These are phyloP conservation scores for Sarcodon sp. DNA, from an alignment of 768 basidiomycete species.

Conservation along the genomic window DNA sequence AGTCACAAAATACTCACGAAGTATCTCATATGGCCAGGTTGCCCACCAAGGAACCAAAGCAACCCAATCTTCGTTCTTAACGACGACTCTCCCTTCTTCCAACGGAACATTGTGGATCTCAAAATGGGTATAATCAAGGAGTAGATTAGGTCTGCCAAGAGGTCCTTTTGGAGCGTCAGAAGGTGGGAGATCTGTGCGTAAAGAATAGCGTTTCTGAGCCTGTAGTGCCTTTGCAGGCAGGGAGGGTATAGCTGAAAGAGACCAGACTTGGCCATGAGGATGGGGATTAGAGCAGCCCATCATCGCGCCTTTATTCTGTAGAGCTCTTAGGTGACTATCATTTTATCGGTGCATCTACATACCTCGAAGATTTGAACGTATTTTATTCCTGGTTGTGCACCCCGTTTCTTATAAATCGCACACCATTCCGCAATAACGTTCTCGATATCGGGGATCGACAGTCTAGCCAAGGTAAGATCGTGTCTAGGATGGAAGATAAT, in stretches of 20 bases:
- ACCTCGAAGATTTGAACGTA: conserved; percentile 92
- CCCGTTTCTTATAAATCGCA: conserved; percentile 44
- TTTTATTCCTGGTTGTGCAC: conserved; percentile 50
- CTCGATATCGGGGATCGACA: conserved; percentile 43
- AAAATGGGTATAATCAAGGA: conserved; percentile 68
- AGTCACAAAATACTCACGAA: conserved; percentile 31
- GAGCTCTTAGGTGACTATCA: not conserved
- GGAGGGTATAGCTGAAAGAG: conserved; percentile 58
- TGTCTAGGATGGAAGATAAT: conserved; percentile 79
- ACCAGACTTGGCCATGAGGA: conserved; percentile 89
- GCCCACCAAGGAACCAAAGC: conserved; percentile 95
- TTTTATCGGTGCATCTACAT: conserved; percentile 3
- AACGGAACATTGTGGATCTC: conserved; percentile 31
- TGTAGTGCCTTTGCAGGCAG: conserved; percentile 55
- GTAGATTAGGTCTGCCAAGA: conserved; percentile 47
- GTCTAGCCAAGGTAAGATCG: conserved; percentile 69
- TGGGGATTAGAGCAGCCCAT: conserved; percentile 96
- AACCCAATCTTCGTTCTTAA: conserved; percentile 65
- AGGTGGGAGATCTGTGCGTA: conserved; percentile 15
- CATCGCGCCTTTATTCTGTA: conserved; percentile 59
- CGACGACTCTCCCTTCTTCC: conserved; percentile 49
- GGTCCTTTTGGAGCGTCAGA: conserved; percentile 44
- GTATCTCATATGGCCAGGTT: conserved; percentile 81
- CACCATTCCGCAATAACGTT: conserved; percentile 66
- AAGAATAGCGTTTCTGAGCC: conserved; percentile 38